Conservation (phyloP, 306 rosid genomes). For the Morella rubra region DNA sequence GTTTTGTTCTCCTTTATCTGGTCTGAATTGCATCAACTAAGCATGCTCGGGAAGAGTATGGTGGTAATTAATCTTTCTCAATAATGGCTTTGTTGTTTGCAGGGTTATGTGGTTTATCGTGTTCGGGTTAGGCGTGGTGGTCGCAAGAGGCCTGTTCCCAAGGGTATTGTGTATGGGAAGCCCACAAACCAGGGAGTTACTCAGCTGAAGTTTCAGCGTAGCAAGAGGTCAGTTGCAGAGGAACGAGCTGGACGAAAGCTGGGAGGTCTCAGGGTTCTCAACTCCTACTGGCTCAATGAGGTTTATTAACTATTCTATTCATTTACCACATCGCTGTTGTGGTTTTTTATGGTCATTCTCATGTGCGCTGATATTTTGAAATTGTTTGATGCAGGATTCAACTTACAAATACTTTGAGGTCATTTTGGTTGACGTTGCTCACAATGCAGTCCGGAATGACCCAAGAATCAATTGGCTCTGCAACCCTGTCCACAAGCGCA, state of each 20-base stretch:
- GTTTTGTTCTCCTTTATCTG: no score
- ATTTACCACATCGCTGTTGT: neutral
- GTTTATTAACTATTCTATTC: slow-evolving; percentile 22
- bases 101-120: slow-evolving; percentile 89
- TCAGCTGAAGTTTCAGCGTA: slow-evolving; percentile 80
- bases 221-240: slow-evolving; percentile 94
- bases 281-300: slow-evolving; percentile 93
- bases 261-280: slow-evolving; percentile 92
- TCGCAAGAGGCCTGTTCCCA: slow-evolving; percentile 92
- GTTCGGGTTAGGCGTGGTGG: slow-evolving; percentile 96
- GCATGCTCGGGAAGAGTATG: neutral
- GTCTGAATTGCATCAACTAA: neutral
- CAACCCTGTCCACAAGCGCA: slow-evolving; percentile 81
- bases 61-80: neutral
- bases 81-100: neutral
- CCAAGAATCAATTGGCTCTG: slow-evolving; percentile 87
- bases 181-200: slow-evolving; percentile 97
- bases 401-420: slow-evolving; percentile 85
- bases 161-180: slow-evolving; percentile 94
- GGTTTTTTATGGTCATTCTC: neutral
- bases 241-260: slow-evolving; percentile 89
- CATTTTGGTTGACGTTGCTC: slow-evolving; percentile 74
- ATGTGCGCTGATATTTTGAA: neutral
- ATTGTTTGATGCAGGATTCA: slow-evolving; percentile 53
- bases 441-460: slow-evolving; percentile 69